Conservation (phyloP, 1,284 basidiomycete species). For the Sanghuangporus weigelae region DNA sequence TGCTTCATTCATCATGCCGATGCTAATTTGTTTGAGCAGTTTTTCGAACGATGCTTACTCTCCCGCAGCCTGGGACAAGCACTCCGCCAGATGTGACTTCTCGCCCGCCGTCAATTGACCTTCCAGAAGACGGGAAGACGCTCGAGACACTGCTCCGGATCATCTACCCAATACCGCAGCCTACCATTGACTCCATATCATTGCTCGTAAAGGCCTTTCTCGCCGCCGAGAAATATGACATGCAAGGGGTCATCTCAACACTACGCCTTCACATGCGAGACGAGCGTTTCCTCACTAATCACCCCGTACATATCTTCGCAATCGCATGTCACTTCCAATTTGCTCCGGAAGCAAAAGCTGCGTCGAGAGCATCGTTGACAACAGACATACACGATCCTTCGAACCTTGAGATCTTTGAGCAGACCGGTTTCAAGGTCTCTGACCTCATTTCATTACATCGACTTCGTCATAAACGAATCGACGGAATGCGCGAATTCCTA, state of each 20-base stretch:
- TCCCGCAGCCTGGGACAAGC: conserved; percentile 12
- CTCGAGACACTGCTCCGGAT: conserved; percentile 14
- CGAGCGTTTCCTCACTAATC: conserved; percentile 11
- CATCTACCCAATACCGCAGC: conserved; percentile 15
- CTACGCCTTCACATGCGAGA: conserved; percentile 17
- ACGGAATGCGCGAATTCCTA: conserved; percentile 11
- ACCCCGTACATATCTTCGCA: conserved; percentile 15
- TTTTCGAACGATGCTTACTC: conserved; percentile 16
- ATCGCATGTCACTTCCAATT: conserved; percentile 17
- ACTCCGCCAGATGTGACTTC: neutral
- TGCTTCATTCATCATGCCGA: neutral
- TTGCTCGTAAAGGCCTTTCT: conserved; percentile 10
- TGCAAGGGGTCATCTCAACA: conserved; percentile 16
- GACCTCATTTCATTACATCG: conserved; percentile 14
- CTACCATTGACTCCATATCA: conserved; percentile 11
- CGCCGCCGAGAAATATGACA: conserved; percentile 18
- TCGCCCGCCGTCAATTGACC: conserved; percentile 14
- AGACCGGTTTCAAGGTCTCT: conserved; percentile 12
- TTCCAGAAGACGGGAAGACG: conserved; percentile 13
- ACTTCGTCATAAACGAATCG: conserved; percentile 15
- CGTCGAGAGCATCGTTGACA: conserved; percentile 10
- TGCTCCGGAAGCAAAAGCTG: conserved; percentile 11
- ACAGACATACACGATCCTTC: conserved; percentile 12
- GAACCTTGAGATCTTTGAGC: conserved; percentile 8
- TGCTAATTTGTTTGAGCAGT: neutral